Base-by-base conservation (phyloP, 1,284 basidiomycete genomes). In the Ceratorhiza oryzae-sativae region DNA sequence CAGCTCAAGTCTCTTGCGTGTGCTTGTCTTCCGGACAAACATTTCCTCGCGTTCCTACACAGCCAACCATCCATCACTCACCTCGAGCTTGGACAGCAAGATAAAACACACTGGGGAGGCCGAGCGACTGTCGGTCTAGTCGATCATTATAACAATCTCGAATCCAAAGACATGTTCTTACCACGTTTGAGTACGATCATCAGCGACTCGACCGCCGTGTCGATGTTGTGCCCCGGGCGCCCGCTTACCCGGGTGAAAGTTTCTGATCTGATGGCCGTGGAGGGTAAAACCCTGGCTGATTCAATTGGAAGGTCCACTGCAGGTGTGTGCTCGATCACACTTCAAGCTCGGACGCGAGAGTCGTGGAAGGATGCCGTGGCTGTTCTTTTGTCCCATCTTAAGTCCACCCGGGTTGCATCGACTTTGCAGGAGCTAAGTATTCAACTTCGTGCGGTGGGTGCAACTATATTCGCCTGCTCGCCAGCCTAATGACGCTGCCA, bases 61-160 rank as follows among this genome's bases (percentile, higher is more conserved):
- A 23, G 48, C 34, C 48, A 65, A 30, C 34, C 61, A 13, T 65
- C 61, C 32, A 65, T 65, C 12, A 48, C 45, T n/a, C 32, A 51
- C 12, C 48, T 65, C 8, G 48, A 49, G 23, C 48, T 53, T n/a
- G 30, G 48, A 9, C 32, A 53, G 15, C 32, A 18, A 25, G 36
- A 18, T 10, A 45, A 39, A 42, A 42, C 36, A 4, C 20, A 39
- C 56, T 59, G 56, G 56, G 23, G 27, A 13, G 30, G 18, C 1
- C 32, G 34, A 3, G 39, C 42, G 15, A 39, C 23, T 6, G 25
- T 65, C n/a, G 48, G 48, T 13, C 13, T 65, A 25, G 48, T 41
- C 18, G 13, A 65, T 13, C 61, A 53, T 9, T 49, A 53, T 15
- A 39, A 34, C 36, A 25, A 61, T 48, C 23, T 51, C 46, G 53